Evolutionary conservation across 2,329 filamentous ascomycete species (phyloP).

Genomic region (Fusarium sp.): DNA sequence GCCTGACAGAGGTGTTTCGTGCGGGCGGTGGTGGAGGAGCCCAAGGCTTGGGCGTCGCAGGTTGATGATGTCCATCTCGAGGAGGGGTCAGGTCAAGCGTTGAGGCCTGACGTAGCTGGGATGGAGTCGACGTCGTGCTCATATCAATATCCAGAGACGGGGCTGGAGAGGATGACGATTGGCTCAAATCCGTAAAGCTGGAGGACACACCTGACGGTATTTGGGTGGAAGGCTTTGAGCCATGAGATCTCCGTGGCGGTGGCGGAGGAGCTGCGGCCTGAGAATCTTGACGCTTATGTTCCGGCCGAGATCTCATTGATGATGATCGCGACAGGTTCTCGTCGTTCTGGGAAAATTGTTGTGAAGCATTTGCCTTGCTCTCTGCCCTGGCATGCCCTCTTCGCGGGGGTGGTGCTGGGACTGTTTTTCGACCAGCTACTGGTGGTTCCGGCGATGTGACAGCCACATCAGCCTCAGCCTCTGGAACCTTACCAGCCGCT

Average conservation of each 20-base stretch:
- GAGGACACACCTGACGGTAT: slow-evolving; percentile 37
- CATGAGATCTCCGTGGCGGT: slow-evolving; percentile 62
- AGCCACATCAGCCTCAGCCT: slow-evolving; percentile 50
- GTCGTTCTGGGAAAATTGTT: slow-evolving; percentile 44
- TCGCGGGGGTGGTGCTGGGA: slow-evolving; percentile 64
- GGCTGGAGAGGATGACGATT: slow-evolving; percentile 33
- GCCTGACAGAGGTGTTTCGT: slow-evolving; percentile 56
- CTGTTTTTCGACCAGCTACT: slow-evolving; percentile 54
- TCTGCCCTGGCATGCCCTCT: slow-evolving; percentile 60
- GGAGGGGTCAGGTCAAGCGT: slow-evolving; percentile 16
- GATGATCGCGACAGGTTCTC: slow-evolving; percentile 61
- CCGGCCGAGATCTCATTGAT: slow-evolving; percentile 59
- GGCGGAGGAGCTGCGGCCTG: slow-evolving; percentile 65
- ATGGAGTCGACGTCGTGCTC: slow-evolving; percentile 10
- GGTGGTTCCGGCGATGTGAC: slow-evolving; percentile 48
- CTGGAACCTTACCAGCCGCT: slow-evolving; percentile 63
- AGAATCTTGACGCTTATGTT: slow-evolving; percentile 56
- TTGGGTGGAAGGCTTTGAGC: slow-evolving; percentile 47
- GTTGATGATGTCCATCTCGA: slow-evolving; percentile 29
- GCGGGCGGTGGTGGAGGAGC: slow-evolving; percentile 59
- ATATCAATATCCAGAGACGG: slow-evolving; percentile 36
- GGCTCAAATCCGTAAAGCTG: slow-evolving; percentile 49
- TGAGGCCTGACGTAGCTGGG: slow-evolving; percentile 21
- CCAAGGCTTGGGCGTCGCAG: slow-evolving; percentile 28
- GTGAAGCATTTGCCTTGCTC: slow-evolving; percentile 49